Evolutionary conservation across 345 rosid genomes (phyloP), one percentile per base, ranked within the genome.

Genomic region (Psidium friedrichsthalianum): DNA sequence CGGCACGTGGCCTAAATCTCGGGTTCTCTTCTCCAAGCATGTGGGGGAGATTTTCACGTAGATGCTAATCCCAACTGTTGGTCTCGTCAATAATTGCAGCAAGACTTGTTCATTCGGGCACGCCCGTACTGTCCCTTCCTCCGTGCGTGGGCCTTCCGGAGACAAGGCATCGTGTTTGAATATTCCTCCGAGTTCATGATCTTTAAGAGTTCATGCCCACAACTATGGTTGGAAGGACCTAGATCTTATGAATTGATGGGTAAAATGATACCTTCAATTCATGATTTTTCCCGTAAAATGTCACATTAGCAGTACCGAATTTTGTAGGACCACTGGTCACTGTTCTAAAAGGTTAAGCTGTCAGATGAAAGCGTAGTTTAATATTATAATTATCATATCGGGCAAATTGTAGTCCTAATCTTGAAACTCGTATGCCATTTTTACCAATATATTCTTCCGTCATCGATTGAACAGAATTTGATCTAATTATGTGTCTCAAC

Each of bases 331-430:
- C 52, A 3, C 3, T 11, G 3, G 11, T 0, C 11, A 2, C 14
- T 2, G 4, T 51, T 51, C 1, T 2, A 3, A 51, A 51, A 11
- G 0, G 1, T 51, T 51, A 51, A 11, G 4, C 3, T 11, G 52
- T 51, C 11, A 51, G 12, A 51, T 51, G 14, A 51, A 51, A 2
- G 4, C 14, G 52, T 51, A 4, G 3, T 51, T 11, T 2, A 51
- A 51, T 51, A 51, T 51, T 51, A 11, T 51, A 51, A 10, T 51
- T 51, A 3, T 51, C 3, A 0, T 51, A 11, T 51, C 52, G 3
- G 11, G 14, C 4, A 51, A 0, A 11, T 51, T 51, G 11, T 11
- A 3, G 11, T 51, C 14, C 4, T 11, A 3, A 3, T 3, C 4
- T 51, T 51, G 2, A 51, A 51, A 51, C 3, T 51, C 14, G 0